Evolutionary conservation across 2,329 filamentous ascomycete species (phyloP).

Genomic region (Fusarium foetens): DNA sequence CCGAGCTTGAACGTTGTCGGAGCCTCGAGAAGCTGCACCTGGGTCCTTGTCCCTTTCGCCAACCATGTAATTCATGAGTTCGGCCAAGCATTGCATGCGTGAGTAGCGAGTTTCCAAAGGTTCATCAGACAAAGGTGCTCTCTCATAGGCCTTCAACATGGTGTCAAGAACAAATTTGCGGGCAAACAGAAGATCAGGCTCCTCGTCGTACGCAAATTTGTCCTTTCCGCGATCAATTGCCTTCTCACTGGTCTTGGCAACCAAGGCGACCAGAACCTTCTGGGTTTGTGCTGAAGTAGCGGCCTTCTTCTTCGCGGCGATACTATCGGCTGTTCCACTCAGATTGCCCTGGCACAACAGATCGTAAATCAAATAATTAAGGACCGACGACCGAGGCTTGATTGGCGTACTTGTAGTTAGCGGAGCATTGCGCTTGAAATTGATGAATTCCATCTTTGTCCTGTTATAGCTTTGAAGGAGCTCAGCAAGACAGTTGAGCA

Average conservation of each 20-base stretch:
- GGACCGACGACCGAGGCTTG: constrained; percentile 89
- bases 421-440: constrained; percentile 93
- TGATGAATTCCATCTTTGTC: constrained; percentile 98
- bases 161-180: constrained; percentile 96
- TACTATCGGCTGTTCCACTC: constrained; percentile 76
- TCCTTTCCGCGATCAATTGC: constrained; percentile 66
- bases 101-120: constrained; percentile 87
- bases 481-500: constrained; percentile 91
- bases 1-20: constrained; percentile 54
- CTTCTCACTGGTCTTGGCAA: constrained; percentile 86
- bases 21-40: constrained; percentile 53
- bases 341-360: constrained; percentile 71
- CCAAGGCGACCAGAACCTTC: constrained; percentile 85
- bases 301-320: constrained; percentile 82
- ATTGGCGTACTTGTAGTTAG: constrained; percentile 87
- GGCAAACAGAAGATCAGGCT: constrained; percentile 88
- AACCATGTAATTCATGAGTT: constrained; percentile 93
- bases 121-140: constrained; percentile 82
- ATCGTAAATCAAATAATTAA: constrained; percentile 92
- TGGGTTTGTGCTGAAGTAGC: constrained; percentile 89
- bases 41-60: constrained; percentile 77
- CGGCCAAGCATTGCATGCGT: constrained; percentile 85
- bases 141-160: constrained; percentile 89
- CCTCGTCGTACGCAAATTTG: constrained; percentile 76
- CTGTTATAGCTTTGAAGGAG: constrained; percentile 91